These are phyloP conservation scores for Fusarium anguioides DNA, from an alignment of 2,329 filamentous ascomycete species.

Conservation along the genomic window DNA sequence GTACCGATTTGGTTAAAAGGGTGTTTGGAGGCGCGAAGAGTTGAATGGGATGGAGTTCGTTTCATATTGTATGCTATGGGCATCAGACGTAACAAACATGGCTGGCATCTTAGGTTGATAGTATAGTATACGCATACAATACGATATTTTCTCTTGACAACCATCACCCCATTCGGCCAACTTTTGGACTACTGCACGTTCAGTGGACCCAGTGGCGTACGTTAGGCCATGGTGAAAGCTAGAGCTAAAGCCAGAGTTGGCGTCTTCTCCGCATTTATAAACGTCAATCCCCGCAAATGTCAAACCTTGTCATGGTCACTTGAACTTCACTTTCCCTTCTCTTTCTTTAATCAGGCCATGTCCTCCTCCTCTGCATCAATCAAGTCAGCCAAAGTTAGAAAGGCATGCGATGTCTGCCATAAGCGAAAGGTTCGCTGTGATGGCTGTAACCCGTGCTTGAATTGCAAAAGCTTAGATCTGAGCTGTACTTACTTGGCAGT, in stretches of 20 bases:
- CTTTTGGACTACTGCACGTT: neutral
- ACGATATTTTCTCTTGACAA: neutral
- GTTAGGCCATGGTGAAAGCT: neutral
- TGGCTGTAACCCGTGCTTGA: slow-evolving; percentile 43
- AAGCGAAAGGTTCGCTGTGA: slow-evolving; percentile 47
- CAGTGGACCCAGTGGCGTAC: neutral
- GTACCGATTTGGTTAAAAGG: neutral
- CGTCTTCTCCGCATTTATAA: slow-evolving; percentile 15
- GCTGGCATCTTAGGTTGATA: accelerated
- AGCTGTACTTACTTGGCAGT: slow-evolving; percentile 47
- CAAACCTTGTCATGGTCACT: slow-evolving; percentile 10
- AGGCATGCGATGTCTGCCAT: slow-evolving; percentile 50
- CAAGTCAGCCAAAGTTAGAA: slow-evolving; percentile 9
- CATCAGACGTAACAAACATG: accelerated
- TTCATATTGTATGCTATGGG: neutral
- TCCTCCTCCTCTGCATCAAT: neutral
- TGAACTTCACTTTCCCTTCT: too few relatives aligned
- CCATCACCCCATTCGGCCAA: accelerated
- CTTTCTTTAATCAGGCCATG: neutral
- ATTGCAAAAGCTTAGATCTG: slow-evolving; percentile 34
- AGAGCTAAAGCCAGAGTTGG: too few relatives aligned
- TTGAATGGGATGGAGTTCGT: neutral
- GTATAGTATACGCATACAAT: neutral
- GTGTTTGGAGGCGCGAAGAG: too few relatives aligned
- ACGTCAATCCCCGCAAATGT: slow-evolving; percentile 13